A percentile compares a stretch with the other conserved stretches of the same genome.
Conservation (phyloP, 805 yeast species). For the Kuraishia cidri region DNA sequence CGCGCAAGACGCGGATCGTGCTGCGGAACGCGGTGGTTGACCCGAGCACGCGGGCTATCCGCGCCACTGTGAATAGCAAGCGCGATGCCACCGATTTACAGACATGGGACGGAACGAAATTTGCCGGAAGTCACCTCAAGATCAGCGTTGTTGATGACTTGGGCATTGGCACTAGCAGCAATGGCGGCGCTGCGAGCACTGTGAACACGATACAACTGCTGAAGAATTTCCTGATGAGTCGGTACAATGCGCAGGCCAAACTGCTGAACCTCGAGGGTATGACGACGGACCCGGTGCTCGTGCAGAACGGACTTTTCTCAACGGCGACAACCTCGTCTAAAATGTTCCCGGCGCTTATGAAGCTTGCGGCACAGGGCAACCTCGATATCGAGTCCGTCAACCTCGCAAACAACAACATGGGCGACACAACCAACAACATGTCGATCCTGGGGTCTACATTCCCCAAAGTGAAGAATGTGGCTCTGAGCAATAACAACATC, state of each 20-base stretch:
- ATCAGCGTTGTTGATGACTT: constrained; percentile 28
- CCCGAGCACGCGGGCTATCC: constrained; percentile 37
- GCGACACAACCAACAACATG: constrained; percentile 47
- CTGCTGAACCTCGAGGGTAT: constrained; percentile 65
- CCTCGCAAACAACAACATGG: constrained; percentile 54
- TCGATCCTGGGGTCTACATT: constrained; percentile 62
- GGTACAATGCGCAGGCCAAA: constrained; percentile 59
- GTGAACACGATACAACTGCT: constrained; percentile 52
- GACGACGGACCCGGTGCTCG: constrained; percentile 51
- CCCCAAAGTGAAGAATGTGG: constrained; percentile 71
- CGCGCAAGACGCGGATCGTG: constrained; percentile 53
- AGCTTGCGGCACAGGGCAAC: constrained; percentile 49
- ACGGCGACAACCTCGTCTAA: constrained; percentile 43
- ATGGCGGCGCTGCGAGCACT: constrained; percentile 8
- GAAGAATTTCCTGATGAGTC: constrained; percentile 45
- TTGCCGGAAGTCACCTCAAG: constrained; percentile 64
- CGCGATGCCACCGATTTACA: constrained; percentile 50
- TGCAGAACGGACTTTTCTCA: constrained; percentile 51
- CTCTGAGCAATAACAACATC: constrained; percentile 71
- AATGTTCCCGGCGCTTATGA: constrained; percentile 85
- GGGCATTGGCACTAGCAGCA: constrained; percentile 13
- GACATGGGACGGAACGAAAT: constrained; percentile 67
- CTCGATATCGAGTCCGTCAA: constrained; percentile 64
- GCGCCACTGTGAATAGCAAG: constrained; percentile 46
- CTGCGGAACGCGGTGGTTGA: constrained; percentile 46